Evolutionary conservation across 108 stramenopile species (phyloP), one percentile per base, ranked within the genome.

Genomic region (Cyclotella choctawhatcheeana): DNA sequence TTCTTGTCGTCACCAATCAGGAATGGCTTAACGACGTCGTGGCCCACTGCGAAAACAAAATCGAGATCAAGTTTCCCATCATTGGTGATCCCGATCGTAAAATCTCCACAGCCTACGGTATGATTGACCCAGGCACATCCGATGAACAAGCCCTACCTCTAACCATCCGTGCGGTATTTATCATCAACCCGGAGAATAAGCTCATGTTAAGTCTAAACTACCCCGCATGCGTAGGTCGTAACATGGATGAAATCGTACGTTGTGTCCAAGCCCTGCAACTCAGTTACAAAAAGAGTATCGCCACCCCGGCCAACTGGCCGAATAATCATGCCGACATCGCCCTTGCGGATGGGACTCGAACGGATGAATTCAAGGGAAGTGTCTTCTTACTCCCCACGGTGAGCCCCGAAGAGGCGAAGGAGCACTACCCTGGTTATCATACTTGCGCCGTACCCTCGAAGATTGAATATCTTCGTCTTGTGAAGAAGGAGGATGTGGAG

Each of bases 201-300:
- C 82, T 92, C 73, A 88, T 87, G 90, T 84, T 94, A 40, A 72
- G 74, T 10, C 67, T 94, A 63, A 91, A 85, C 26, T 95, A 95
- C 82, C 94, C 94, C 34, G 88, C 91, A 35, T 86, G 84, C 45
- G 88, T 89, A 8, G 94, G 94, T 24, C 79, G 94, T 25, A 92
- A 92, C 82, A 86, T 91, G 76, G 86, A 90, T 69, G 94, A 95
- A 62, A 86, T 95, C 60, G 76, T 92, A n/a, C 85, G 91, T 12
- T 82, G 81, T 47, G 72, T 94, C 47, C 66, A 91, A 60, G 87
- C 87, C 32, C 76, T 93, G 22, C 91, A 92, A 79, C 77, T 84
- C 27, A 62, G 70, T 34, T 74, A 84, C 35, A 76, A 86, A 71
- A 84, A 86, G 77, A 69, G 71, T 32, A 82, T 89, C 40, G 88